Percentiles rank a stretch among this genome's conserved stretches.
phyloP scores from a whole-genome alignment of 768 basidiomycete species.

The Butyriboletus loyo region DNA sequence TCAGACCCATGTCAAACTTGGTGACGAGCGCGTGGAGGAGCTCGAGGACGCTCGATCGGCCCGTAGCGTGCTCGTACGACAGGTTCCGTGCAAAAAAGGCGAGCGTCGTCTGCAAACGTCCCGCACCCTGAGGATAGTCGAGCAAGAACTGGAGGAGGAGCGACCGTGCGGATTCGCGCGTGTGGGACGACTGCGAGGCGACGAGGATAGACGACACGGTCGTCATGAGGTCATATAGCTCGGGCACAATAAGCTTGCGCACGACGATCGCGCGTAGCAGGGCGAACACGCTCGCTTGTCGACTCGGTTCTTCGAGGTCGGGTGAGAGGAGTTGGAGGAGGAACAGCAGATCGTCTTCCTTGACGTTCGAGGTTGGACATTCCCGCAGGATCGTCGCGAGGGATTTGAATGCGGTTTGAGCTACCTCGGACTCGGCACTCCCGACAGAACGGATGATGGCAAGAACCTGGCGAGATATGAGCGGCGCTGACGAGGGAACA shows the following conservation, averaged over 20 bases:
- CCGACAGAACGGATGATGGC: constrained; percentile 79
- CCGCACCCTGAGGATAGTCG: constrained; percentile 96
- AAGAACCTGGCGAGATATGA: constrained; percentile 81
- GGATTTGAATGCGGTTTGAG: constrained; percentile 84
- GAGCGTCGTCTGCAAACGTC: constrained; percentile 84
- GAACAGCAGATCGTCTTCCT: constrained; percentile 86
- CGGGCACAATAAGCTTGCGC: constrained; percentile 89
- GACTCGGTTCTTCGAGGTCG: constrained; percentile 84
- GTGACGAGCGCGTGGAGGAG: constrained; percentile 76
- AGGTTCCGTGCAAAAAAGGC: constrained; percentile 90
- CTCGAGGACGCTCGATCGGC: constrained; percentile 92
- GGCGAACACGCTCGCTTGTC: constrained; percentile 83
- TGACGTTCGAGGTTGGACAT: constrained; percentile 72
- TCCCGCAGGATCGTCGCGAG: constrained; percentile 90
- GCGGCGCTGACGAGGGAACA: constrained; percentile 71
- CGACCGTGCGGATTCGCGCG: constrained; percentile 88
- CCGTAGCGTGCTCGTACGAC: constrained; percentile 86
- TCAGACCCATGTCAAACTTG: constrained; percentile 76
- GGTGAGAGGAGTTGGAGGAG: constrained; percentile 84
- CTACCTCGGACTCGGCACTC: constrained; percentile 84
- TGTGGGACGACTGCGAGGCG: constrained; percentile 85
- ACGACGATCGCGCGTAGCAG: constrained; percentile 88
- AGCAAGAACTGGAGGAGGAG: constrained; percentile 91
- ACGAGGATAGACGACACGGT: constrained; percentile 89
- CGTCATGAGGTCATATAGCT: constrained; percentile 97